These are phyloP conservation scores for Penicillium angulare DNA, from an alignment of 495 filamentous ascomycete genomes.

Conservation along the genomic window DNA sequence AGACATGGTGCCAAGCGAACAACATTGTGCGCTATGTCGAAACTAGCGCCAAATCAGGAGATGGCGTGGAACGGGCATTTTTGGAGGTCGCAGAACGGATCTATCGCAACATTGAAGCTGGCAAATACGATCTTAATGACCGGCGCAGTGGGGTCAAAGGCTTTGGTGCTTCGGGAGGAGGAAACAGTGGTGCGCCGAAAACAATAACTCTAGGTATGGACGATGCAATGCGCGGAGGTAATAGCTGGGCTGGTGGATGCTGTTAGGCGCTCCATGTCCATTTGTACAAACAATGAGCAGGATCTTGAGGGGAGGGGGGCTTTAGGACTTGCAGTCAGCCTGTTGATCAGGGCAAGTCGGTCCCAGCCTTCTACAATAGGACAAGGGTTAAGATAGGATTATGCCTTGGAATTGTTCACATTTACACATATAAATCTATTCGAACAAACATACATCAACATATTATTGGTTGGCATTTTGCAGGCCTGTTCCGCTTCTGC, in stretches of 20 bases:
- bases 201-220: constrained; percentile 59
- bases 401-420: background rate
- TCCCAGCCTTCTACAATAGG: no score
- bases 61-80: constrained; percentile 90
- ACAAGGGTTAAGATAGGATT: background rate
- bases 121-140: constrained; percentile 92
- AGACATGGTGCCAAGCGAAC: constrained; percentile 82
- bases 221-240: constrained; percentile 50
- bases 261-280: constrained; percentile 30
- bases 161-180: constrained; percentile 52
- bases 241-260: constrained; percentile 46
- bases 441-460: background rate
- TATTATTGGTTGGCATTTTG: background rate
- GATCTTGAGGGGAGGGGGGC: no score
- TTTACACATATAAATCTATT: background rate
- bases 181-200: constrained; percentile 39
- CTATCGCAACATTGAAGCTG: constrained; percentile 90
- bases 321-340: background rate
- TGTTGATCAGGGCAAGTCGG: background rate
- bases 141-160: constrained; percentile 90
- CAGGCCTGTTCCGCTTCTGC: background rate
- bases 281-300: background rate
- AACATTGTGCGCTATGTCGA: constrained; percentile 87
- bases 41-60: constrained; percentile 92
- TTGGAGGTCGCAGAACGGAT: constrained; percentile 90